Evolutionary conservation across 2,329 filamentous ascomycete genomes (phyloP), one percentile per base, ranked within the genome.

Genomic region (Zelopaecilomyces penicillatus): DNA sequence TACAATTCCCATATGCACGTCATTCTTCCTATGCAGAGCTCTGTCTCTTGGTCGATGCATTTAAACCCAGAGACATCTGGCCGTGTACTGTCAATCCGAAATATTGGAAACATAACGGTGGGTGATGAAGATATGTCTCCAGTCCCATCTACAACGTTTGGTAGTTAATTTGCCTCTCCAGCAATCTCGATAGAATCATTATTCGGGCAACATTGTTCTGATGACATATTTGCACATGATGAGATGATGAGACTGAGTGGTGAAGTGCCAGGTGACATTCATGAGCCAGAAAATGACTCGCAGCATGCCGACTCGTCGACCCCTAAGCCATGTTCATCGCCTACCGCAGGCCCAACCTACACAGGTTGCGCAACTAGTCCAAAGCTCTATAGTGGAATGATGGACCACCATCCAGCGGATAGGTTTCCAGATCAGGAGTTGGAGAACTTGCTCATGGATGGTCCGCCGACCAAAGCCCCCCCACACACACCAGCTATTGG

Each of bases 21-120:
- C 91, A 97, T 62, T 94, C 91, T 0, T 95, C 87, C 0, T 91
- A 93, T 48, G 68, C 71, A 0, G 91, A 96, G 59, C 74, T 95
- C 3, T 84, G 87, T 50, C 65, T 80, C 43, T 66, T 96, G 1
- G 71, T 95, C 1, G 60, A 69, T 3, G 69, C 72, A 0, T 85
- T 96, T 54, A 75, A 68, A 29, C 89, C 89, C 0, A 78, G 67
- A 38, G 88, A 96, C 54, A 70, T 96, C 2, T 85, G 84, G 69
- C 88, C 90, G 0, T 95, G 89, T 57, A 95, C 88, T 0, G 78
- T 84, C 2, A 74, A 87, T 48, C 64, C 74, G 11, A 55, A 62
- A 0, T 66, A 66, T 1, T 96, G 89, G 89, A 45, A 66, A 3
- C 66, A 67, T 29, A 69, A 80, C 47, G 69, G 69, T 57, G 62